A percentile compares a stretch with the other conserved stretches of the same genome.
phyloP scores from a whole-genome alignment of 1,139 yeast species.

The Yamadazyma jaroonii region DNA sequence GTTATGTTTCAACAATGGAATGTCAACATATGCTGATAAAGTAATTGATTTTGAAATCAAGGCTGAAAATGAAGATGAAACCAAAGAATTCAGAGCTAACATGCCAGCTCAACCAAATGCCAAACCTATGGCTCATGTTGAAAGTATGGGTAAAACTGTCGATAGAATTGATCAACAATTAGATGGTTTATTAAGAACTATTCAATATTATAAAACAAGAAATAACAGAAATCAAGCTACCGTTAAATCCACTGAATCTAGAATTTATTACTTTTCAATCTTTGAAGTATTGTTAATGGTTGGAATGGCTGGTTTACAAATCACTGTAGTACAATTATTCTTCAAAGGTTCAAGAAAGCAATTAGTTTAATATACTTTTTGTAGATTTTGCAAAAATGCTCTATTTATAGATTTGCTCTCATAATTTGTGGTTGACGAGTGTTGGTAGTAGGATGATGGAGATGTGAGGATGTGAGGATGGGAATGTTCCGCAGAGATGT shows the following conservation, averaged over 20 bases:
- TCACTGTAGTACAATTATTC: slow-evolving; percentile 78
- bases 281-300: slow-evolving; percentile 80
- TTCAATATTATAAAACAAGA: slow-evolving; percentile 88
- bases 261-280: slow-evolving; percentile 82
- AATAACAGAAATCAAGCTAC: slow-evolving; percentile 90
- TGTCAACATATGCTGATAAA: slow-evolving; percentile 86
- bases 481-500: too few species aligned
- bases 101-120: slow-evolving; percentile 64
- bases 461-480: too few species aligned
- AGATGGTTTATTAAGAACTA: slow-evolving; percentile 58
- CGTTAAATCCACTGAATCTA: slow-evolving; percentile 80
- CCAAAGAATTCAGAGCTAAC: slow-evolving; percentile 50
- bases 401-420: too few species aligned
- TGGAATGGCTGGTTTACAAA: slow-evolving; percentile 83
- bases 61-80: slow-evolving; percentile 53
- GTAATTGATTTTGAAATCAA: slow-evolving; percentile 85
- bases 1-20: slow-evolving; percentile 84
- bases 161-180: slow-evolving; percentile 66
- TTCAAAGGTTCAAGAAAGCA: slow-evolving; percentile 84
- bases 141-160: slow-evolving; percentile 58
- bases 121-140: slow-evolving; percentile 56
- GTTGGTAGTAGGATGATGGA: too few species aligned
- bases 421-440: too few species aligned
- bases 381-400: too few species aligned
- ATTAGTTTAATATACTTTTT: slow-evolving; percentile 50